Conservation (phyloP, 1,284 basidiomycete species). For the Puccinia triticina region DNA sequence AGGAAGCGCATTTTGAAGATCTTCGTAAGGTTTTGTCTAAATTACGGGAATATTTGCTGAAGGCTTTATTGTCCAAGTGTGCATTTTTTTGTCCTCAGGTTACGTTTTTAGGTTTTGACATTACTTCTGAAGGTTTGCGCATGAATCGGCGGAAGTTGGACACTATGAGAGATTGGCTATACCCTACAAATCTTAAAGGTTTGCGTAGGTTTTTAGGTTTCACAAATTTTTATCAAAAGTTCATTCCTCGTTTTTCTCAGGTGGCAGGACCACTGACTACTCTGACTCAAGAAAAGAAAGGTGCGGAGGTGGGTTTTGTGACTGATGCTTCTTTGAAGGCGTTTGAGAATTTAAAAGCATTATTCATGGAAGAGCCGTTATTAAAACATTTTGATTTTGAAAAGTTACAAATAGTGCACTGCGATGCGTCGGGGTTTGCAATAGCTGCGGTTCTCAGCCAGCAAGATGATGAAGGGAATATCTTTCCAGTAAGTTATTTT, state of each 20-base stretch:
- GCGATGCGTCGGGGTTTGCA: conserved; percentile 51
- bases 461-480: conserved; percentile 25
- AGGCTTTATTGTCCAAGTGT: background rate
- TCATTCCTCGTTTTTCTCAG: too few relatives aligned
- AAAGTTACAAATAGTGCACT: conserved; percentile 55
- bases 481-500: conserved; percentile 48
- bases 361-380: too few relatives aligned
- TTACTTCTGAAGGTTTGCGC: background rate
- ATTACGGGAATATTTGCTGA: too few relatives aligned
- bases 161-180: background rate
- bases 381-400: conserved; percentile 36
- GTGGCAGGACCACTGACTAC: too few relatives aligned
- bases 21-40: background rate
- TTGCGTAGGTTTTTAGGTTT: too few relatives aligned
- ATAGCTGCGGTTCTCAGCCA: conserved; percentile 51
- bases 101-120: conserved; percentile 17
- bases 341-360: background rate
- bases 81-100: conserved; percentile 10
- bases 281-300: too few relatives aligned
- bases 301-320: too few relatives aligned
- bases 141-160: conserved; percentile 33
- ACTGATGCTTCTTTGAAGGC: too few relatives aligned
- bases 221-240: too few relatives aligned
- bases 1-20: too few relatives aligned
- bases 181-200: too few relatives aligned